phyloP scores from a whole-genome alignment of 2,329 filamentous ascomycete species.

The Aspergillus luchuensis region DNA sequence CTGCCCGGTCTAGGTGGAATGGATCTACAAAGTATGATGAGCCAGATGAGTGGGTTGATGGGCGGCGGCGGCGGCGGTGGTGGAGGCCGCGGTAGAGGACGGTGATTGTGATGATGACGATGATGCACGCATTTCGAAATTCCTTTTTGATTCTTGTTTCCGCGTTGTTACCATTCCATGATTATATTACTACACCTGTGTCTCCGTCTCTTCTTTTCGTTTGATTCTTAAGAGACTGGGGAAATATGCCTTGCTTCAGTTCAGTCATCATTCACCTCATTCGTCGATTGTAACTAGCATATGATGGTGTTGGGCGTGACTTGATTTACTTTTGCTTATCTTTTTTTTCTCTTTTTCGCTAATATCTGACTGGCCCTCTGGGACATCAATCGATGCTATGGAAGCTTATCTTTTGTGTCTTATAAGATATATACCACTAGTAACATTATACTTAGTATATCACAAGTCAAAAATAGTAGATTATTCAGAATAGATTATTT shows the following conservation, averaged over 20 bases:
- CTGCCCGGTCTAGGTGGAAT: slow-evolving; percentile 62
- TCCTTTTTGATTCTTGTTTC: slow-evolving; percentile 23
- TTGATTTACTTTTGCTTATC: slow-evolving; percentile 1
- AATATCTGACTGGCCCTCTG: neutral
- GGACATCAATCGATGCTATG: neutral
- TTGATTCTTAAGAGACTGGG: neutral
- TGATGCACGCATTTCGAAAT: slow-evolving; percentile 8
- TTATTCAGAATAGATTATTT: too few relatives aligned
- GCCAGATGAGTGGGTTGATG: slow-evolving; percentile 70
- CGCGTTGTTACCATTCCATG: slow-evolving; percentile 9
- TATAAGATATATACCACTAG: too few relatives aligned
- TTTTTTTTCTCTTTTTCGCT: neutral
- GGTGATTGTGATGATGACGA: slow-evolving; percentile 25
- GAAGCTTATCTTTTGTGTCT: too few relatives aligned
- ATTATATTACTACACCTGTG: neutral
- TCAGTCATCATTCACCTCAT: slow-evolving; percentile 7
- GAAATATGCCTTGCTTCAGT: neutral
- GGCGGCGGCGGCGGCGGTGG: slow-evolving; percentile 48
- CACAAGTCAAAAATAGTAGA: too few relatives aligned
- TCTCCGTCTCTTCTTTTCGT: neutral
- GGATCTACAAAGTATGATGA: slow-evolving; percentile 73
- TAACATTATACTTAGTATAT: too few relatives aligned
- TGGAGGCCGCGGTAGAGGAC: slow-evolving; percentile 34
- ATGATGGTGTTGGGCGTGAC: slow-evolving; percentile 24
- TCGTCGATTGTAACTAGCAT: slow-evolving; percentile 18